These are phyloP conservation scores for Clarireedia homoeocarpa DNA, from an alignment of 2,329 filamentous ascomycete species.

Conservation along the genomic window DNA sequence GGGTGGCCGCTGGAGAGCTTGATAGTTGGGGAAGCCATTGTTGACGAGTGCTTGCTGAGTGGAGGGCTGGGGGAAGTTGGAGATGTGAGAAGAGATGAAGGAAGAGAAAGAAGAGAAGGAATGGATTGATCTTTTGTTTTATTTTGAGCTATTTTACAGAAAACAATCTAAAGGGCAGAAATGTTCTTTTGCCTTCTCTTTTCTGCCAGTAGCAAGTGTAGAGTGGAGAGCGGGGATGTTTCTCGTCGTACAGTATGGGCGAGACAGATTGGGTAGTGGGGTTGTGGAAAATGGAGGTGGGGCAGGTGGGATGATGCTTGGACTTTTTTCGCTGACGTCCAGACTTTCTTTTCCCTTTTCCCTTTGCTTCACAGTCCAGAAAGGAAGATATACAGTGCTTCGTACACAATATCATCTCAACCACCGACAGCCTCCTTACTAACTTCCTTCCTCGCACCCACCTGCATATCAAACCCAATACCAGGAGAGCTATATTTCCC, in stretches of 20 bases:
- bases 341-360: too few species aligned
- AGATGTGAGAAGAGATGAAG: background rate
- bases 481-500: background rate
- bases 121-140: background rate
- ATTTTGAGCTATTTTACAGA: too few species aligned
- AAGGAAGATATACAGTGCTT: too few species aligned
- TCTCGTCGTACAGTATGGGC: too few species aligned
- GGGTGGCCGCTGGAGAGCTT: slow-evolving; percentile 40
- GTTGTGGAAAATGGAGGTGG: background rate
- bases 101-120: background rate
- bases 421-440: background rate
- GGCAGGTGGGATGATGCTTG: background rate
- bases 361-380: too few species aligned
- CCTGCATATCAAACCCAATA: background rate
- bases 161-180: too few species aligned
- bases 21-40: slow-evolving; percentile 32
- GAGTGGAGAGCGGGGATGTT: background rate
- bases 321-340: too few species aligned
- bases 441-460: background rate
- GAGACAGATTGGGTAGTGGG: background rate
- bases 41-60: slow-evolving; percentile 1
- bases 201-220: too few species aligned
- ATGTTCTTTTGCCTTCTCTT: too few species aligned
- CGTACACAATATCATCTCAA: background rate
- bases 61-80: background rate